Percentiles rank a stretch among this genome's conserved stretches.
Evolutionary conservation across 2,329 filamentous ascomycete genomes (phyloP).

Genomic region (Fusarium irregulare): DNA sequence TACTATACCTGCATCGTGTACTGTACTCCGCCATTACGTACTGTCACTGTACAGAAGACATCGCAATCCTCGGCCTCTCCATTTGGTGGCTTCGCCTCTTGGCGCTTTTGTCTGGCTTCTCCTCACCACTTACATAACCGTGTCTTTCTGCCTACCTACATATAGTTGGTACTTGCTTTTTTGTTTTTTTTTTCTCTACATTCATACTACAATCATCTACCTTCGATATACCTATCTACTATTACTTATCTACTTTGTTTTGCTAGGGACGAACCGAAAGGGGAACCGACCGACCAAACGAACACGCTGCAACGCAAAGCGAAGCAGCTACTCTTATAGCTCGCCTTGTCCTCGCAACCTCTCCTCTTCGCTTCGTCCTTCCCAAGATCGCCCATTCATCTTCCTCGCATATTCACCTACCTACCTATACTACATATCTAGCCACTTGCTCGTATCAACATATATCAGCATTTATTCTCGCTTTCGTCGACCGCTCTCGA

Average conservation of each 20-base stretch:
- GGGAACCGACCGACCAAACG: background rate
- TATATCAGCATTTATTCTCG: slow-evolving; percentile 8
- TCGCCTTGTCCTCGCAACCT: slow-evolving; percentile 20
- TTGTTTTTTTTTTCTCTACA: slow-evolving; percentile 6
- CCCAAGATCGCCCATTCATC: slow-evolving; percentile 3
- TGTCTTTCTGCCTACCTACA: background rate
- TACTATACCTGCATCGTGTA: background rate
- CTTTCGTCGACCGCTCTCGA: background rate
- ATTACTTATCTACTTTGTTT: slow-evolving; percentile 6
- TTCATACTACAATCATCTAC: background rate
- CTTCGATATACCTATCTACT: background rate
- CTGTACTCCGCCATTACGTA: background rate
- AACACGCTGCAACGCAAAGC: slow-evolving; percentile 11
- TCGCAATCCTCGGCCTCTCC: slow-evolving; percentile 32
- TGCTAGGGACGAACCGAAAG: slow-evolving; percentile 7
- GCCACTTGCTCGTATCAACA: background rate
- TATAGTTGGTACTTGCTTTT: background rate
- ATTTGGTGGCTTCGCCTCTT: slow-evolving; percentile 35
- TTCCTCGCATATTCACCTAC: slow-evolving; percentile 1
- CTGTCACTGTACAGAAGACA: background rate
- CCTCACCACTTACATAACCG: background rate
- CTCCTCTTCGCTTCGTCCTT: slow-evolving; percentile 16
- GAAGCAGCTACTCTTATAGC: slow-evolving; percentile 31
- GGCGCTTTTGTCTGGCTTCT: background rate
- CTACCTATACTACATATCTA: background rate